These are phyloP conservation scores for Phytopythium ostracodes DNA, from an alignment of 352 stramenopile genomes.

Conservation along the genomic window DNA sequence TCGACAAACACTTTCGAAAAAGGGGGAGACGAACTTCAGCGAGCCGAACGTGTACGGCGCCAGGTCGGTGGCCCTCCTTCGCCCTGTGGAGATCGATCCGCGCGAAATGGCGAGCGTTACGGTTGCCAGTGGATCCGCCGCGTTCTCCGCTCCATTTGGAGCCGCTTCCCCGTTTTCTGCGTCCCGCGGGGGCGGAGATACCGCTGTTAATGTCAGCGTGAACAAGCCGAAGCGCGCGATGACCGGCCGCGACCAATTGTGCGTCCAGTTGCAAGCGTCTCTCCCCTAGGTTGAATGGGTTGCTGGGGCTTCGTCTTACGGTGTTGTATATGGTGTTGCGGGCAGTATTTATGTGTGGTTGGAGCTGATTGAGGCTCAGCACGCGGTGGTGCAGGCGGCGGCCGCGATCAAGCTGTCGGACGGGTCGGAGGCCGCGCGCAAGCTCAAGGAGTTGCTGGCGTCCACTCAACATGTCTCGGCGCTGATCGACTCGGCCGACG, in stretches of 20 bases:
- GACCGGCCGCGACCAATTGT: not conserved
- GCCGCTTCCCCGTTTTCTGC: not conserved
- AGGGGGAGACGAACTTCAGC: not conserved
- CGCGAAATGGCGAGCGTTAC: not conserved
- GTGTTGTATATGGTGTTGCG: not conserved
- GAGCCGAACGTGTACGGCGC: not conserved
- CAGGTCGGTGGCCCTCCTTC: not conserved
- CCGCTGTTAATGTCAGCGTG: not conserved
- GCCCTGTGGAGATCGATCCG: not conserved
- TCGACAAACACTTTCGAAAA: not conserved
- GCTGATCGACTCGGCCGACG: conserved; percentile 18
- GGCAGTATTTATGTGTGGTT: conserved; percentile 17
- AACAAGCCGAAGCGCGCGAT: not conserved
- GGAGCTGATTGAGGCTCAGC: conserved; percentile 28
- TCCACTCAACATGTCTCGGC: not conserved
- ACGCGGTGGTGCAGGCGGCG: conserved; percentile 11
- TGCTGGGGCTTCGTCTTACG: not conserved
- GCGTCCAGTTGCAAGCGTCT: not conserved
- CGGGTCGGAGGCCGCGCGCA: conserved; percentile 17
- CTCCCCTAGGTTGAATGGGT: not conserved
- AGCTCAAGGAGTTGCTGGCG: conserved; percentile 16
- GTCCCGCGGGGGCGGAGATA: not conserved
- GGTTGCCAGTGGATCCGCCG: not conserved
- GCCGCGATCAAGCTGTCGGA: conserved; percentile 12
- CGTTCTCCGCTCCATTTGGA: not conserved